Evolutionary conservation across 164 flowering plant genomes (phyloP).

Genomic region (Houttuynia cordata): DNA sequence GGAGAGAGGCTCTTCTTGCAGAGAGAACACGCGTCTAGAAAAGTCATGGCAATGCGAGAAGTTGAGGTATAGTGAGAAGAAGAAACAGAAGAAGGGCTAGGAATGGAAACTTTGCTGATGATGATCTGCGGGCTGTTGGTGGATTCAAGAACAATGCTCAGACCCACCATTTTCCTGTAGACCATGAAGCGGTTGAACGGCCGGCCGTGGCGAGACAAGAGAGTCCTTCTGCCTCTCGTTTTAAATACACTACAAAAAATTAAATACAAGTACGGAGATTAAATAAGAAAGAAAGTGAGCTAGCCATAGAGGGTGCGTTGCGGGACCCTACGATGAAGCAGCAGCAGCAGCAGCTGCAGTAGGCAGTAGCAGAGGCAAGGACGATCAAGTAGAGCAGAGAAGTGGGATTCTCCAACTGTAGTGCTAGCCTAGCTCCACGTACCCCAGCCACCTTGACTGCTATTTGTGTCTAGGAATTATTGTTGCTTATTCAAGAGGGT

Average conservation of each 20-base stretch:
- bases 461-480: too few relatives aligned
- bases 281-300: neutral
- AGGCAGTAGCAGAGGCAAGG: too few relatives aligned
- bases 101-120: slow-evolving; percentile 31
- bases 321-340: too few relatives aligned
- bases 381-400: too few relatives aligned
- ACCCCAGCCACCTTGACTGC: too few relatives aligned
- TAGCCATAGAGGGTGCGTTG: too few relatives aligned
- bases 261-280: neutral
- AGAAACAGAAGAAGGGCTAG: slow-evolving; percentile 10
- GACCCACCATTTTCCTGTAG: slow-evolving; percentile 49
- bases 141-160: slow-evolving; percentile 47
- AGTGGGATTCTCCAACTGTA: too few relatives aligned
- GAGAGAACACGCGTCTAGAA: slow-evolving; percentile 51
- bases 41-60: slow-evolving; percentile 13
- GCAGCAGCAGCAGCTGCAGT: too few relatives aligned
- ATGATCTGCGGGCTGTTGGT: slow-evolving; percentile 29
- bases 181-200: too few relatives aligned
- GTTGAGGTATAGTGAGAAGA: slow-evolving; percentile 3
- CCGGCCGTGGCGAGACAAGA: neutral
- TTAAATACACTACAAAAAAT: neutral
- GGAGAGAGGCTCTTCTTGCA: slow-evolving; percentile 48
- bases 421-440: too few relatives aligned
- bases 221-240: neutral
- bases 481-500: too few relatives aligned